Conservation (phyloP, 1,139 yeast species). For the Debaryomyces sp. region DNA sequence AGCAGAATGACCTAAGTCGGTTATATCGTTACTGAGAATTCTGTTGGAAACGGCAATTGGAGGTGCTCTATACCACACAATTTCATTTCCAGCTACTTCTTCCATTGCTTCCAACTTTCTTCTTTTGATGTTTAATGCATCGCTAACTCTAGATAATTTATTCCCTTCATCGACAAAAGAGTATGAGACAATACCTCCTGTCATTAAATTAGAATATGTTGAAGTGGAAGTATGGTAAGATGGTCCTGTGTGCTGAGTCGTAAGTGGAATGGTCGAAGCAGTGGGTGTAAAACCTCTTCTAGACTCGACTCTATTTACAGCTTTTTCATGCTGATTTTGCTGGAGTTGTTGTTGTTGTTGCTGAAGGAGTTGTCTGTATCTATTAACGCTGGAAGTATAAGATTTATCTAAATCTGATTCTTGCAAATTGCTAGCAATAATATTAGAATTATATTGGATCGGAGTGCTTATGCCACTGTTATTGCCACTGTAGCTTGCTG, state of each 20-base stretch:
- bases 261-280: slow-evolving; percentile 6
- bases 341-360: slow-evolving; percentile 29
- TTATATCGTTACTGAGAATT: slow-evolving; percentile 31
- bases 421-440: slow-evolving; percentile 14
- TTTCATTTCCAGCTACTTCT: slow-evolving; percentile 47
- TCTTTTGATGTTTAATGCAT: slow-evolving; percentile 26
- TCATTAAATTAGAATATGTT: slow-evolving; percentile 37
- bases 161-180: slow-evolving; percentile 27
- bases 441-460: slow-evolving; percentile 9
- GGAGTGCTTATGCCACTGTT: slow-evolving; percentile 11
- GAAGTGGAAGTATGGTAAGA: slow-evolving; percentile 36
- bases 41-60: slow-evolving; percentile 63
- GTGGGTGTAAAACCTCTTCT: slow-evolving; percentile 28
- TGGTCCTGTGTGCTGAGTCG: slow-evolving; percentile 21
- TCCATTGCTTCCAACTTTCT: slow-evolving; percentile 23
- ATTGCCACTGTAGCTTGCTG: slow-evolving; percentile 13
- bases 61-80: slow-evolving; percentile 82
- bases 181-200: slow-evolving; percentile 47
- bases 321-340: slow-evolving; percentile 21
- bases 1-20: slow-evolving; percentile 65
- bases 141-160: slow-evolving; percentile 20
- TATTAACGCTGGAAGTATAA: slow-evolving; percentile 18
- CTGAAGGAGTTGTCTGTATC: slow-evolving; percentile 24
- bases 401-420: slow-evolving; percentile 18
- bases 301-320: slow-evolving; percentile 12